These are phyloP conservation scores for Casaregolazyma lundiana DNA, from an alignment of 1,139 yeast species.

Conservation along the genomic window DNA sequence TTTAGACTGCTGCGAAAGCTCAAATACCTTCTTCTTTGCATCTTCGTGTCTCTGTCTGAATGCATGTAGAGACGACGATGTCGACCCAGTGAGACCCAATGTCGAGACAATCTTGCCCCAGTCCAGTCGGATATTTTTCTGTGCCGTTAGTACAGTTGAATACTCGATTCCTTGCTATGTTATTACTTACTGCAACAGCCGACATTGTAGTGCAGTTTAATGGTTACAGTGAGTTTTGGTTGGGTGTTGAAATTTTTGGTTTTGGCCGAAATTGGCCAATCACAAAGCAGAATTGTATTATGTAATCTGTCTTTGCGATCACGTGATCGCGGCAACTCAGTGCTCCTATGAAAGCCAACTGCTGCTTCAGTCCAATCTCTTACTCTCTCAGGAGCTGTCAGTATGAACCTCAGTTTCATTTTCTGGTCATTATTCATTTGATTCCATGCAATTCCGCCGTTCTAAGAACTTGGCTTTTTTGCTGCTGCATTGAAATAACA, in stretches of 20 bases:
- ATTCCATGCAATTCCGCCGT: conserved; percentile 48
- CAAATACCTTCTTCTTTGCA: conserved; percentile 77
- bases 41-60: conserved; percentile 99
- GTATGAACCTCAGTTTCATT: not conserved
- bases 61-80: conserved; percentile 80
- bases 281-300: not conserved
- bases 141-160: conserved; percentile 1
- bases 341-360: not conserved
- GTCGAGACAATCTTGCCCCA: conserved; percentile 90
- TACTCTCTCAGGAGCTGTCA: conserved; percentile 1
- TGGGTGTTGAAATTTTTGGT: conserved; percentile 11
- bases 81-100: conserved; percentile 87
- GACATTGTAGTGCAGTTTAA: conserved; percentile 11
- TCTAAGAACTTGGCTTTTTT: conserved; percentile 39
- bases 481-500: not conserved
- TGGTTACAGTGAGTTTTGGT: conserved; percentile 9
- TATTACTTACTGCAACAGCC: conserved; percentile 22
- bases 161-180: not conserved
- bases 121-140: conserved; percentile 82
- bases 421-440: conserved; percentile 2
- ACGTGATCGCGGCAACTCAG: too few species aligned
- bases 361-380: conserved; percentile 3
- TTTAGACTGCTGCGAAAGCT: conserved; percentile 66
- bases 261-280: conserved; percentile 5
- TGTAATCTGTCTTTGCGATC: not conserved